Conservation (phyloP, 148 eudicot species). For the Fagopyrum homotropicum region DNA sequence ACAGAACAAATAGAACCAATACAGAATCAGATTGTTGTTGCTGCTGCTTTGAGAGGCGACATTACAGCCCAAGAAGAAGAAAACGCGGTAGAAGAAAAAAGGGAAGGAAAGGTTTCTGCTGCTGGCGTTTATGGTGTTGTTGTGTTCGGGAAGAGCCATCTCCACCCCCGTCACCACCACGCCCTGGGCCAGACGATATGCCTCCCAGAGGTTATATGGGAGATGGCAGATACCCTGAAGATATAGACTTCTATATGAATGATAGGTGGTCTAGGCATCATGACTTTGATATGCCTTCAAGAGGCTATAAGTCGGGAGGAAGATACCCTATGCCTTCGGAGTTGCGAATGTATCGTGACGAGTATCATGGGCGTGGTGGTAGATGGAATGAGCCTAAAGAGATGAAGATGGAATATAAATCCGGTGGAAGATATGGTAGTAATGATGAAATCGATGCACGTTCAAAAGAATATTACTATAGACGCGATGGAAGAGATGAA, state of each 20-base stretch:
- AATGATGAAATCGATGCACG: neutral
- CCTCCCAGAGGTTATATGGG: neutral
- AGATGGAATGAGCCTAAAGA: neutral
- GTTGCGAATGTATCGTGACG: slow-evolving; percentile 1
- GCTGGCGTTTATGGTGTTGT: slow-evolving; percentile 12
- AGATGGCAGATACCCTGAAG: neutral
- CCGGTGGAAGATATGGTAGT: neutral
- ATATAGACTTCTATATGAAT: slow-evolving; percentile 1
- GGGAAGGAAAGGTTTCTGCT: slow-evolving; percentile 5
- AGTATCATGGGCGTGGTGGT: neutral
- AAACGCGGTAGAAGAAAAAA: neutral
- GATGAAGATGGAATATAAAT: neutral
- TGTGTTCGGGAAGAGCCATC: neutral
- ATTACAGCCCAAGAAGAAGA: neutral
- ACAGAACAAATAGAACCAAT: neutral
- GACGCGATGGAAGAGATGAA: neutral
- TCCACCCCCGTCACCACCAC: slow-evolving; percentile 4
- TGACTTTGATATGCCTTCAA: neutral
- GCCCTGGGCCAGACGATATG: neutral
- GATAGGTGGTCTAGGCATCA: slow-evolving; percentile 4
- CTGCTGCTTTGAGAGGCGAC: neutral
- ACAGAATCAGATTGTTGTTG: neutral
- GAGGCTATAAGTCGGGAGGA: slow-evolving; percentile 6
- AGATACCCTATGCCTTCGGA: neutral
- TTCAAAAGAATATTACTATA: neutral